These are phyloP conservation scores for Mimosa pudica DNA, from an alignment of 306 rosid genomes.

Conservation along the genomic window DNA sequence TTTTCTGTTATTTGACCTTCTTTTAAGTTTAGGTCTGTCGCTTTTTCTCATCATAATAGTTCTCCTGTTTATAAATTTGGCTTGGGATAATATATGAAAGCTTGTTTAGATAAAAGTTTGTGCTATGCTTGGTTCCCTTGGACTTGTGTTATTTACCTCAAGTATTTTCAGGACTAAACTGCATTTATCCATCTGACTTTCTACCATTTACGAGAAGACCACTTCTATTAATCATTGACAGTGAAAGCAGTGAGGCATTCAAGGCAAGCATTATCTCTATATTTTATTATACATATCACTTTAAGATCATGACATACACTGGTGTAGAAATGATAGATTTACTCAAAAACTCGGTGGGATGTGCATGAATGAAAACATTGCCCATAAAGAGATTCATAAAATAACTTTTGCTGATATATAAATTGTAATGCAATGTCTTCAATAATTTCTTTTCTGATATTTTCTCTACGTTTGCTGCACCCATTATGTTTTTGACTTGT, in stretches of 20 bases:
- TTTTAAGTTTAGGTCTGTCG: background rate
- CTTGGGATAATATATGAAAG: constrained; percentile 20
- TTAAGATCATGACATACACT: constrained; percentile 16
- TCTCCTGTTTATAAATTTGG: constrained; percentile 27
- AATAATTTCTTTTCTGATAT: background rate
- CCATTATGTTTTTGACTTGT: background rate
- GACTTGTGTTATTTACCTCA: constrained; percentile 39
- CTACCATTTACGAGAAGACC: constrained; percentile 95
- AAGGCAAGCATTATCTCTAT: constrained; percentile 60
- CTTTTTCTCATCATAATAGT: constrained; percentile 2
- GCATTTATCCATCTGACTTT: constrained; percentile 81
- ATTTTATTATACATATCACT: constrained; percentile 15
- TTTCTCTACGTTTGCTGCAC: background rate
- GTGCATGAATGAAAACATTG: constrained; percentile 10
- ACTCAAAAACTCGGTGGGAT: constrained; percentile 17
- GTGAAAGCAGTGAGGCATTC: constrained; percentile 77
- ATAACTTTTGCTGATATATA: background rate
- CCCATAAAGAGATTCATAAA: background rate
- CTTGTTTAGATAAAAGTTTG: background rate
- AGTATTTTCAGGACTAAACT: constrained; percentile 71
- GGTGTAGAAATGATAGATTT: constrained; percentile 11
- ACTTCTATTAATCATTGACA: constrained; percentile 79
- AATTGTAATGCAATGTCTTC: background rate
- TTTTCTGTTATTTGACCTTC: background rate
- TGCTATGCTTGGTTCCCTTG: constrained; percentile 22